Base-by-base conservation (phyloP, 345 rosid genomes). In the Psidium guajava region DNA sequence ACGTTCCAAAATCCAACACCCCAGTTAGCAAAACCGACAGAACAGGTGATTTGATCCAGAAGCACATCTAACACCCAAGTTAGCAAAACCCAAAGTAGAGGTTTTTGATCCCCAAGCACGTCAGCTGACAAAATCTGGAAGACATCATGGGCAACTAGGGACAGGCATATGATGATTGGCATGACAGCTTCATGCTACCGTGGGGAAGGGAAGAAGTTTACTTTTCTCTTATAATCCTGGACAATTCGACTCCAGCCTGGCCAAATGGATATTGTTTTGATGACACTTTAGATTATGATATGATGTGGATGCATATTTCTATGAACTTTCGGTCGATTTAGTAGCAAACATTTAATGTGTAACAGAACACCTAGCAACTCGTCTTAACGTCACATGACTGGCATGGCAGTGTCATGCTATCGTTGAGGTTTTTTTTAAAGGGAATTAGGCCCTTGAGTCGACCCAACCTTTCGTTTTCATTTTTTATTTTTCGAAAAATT, bases 351-450 rank as follows among this genome's bases (percentile, higher is more conserved):
- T 8, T 4, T 64, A 16, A 64, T 8, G 22, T 28, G 42, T 28
- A 0, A 64, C 2, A 3, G 75, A 0, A 4, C 16, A 32, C 44
- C 16, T 4, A 16, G 24, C 36, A 0, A 64, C 75, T 64, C 0
- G 0, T 32, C 1, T 32, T 18, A n/a, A n/a, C n/a, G 55, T 18
- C 3, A 3, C 77, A 2, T 69, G 77, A 69, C 32, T 4, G 10
- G 44, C 77, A 0, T 32, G 77, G 8, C 0, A 7, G 57, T 27
- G 53, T 82, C 44, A 51, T 82, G 83, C 83, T 18, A 32, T 69
- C 11, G 0, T 2, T 0, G 77, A 6, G 24, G 47, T 44, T 6
- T 44, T 44, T 44, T 36, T 36, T 36, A 36, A 44, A 44, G 47
- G 47, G 47, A 44, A 44, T 44, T 44, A 44, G 47, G 47, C 47